Evolutionary conservation across 1,284 basidiomycete species (phyloP).

Genomic region (Mycosarcoma mackinlayi): DNA sequence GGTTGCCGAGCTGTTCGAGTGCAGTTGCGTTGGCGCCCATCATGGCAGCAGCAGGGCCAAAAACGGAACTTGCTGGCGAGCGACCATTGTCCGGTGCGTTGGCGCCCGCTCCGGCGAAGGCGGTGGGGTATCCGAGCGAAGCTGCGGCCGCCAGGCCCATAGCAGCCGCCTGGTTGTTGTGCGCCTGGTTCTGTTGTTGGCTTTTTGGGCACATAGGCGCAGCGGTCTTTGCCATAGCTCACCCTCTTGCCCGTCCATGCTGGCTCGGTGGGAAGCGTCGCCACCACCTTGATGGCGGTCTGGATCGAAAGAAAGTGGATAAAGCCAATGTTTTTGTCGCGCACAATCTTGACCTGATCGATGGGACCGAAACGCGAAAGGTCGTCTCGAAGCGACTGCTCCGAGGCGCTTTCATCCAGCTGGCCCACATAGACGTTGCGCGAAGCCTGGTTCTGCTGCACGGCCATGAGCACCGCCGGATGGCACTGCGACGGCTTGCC

Average conservation of each 20-base stretch:
- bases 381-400: conserved; percentile 60
- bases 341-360: conserved; percentile 67
- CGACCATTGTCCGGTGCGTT: conserved; percentile 32
- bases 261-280: conserved; percentile 60
- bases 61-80: conserved; percentile 44
- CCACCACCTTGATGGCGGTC: conserved; percentile 66
- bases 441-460: conserved; percentile 66
- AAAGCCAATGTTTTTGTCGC: conserved; percentile 67
- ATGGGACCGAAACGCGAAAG: conserved; percentile 65
- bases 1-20: conserved; percentile 65
- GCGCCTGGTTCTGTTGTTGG: conserved; percentile 67
- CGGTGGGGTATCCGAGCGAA: conserved; percentile 65
- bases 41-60: conserved; percentile 52
- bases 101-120: conserved; percentile 27
- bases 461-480: conserved; percentile 62
- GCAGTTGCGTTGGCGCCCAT: conserved; percentile 47
- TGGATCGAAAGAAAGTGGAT: conserved; percentile 66
- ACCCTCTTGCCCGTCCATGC: conserved; percentile 63
- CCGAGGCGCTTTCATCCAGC: conserved; percentile 60
- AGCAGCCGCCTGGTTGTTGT: conserved; percentile 67
- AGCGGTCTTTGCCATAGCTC: conserved; percentile 67
- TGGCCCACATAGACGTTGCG: conserved; percentile 66
- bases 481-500: conserved; percentile 64
- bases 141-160: conserved; percentile 67
- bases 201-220: conserved; percentile 67